Base-by-base conservation (phyloP, 805 yeast genomes). In the Ogataea trehalophila region DNA sequence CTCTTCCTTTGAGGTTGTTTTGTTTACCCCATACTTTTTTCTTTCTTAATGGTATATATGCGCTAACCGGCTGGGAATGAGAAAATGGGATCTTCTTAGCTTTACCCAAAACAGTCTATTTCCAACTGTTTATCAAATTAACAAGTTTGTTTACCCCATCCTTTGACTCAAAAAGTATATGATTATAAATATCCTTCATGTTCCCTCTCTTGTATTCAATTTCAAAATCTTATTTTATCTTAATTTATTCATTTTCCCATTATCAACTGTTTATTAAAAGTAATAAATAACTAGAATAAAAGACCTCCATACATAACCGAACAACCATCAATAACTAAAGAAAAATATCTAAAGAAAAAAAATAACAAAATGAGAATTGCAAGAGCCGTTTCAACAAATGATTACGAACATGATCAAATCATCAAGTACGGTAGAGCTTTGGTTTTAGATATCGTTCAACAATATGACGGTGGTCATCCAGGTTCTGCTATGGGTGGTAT, bases 401-500 rank as follows among this genome's bases (percentile, higher is more conserved):
- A 59, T 47, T 64, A 60, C 14, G 56, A 56, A 37, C 57, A 55
- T 47, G 62, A 63, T 22, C 46, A 56, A 23, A 60, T 66, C 31
- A 54, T 68, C 43, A 65, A 61, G 46, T 54, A 63, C 15, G 62
- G 66, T 53, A 59, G 72, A 49, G 61, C 62, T n/a, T 55, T 67
- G n/a, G 60, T 68, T 23, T 66, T 68, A 16, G 69, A 65, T 46
- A 45, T 63, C 20, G 69, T 63, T 37, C 65, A 65, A 43, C 63
- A 65, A 41, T 66, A 57, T 40, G 67, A 67, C 26, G 71, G 74
- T 52, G 99, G 99, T 57, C 99, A 92, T 74, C 98, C 99, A 44
- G 99, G 99, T 74, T 98, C 99, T 44, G 98, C 98, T 61, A 82
- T 92, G 80, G 98, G 98, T 54, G 77, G 91, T 71, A 97, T 98